Evolutionary conservation across 2,329 filamentous ascomycete species (phyloP).

Genomic region (Orbilia brochopaga): DNA sequence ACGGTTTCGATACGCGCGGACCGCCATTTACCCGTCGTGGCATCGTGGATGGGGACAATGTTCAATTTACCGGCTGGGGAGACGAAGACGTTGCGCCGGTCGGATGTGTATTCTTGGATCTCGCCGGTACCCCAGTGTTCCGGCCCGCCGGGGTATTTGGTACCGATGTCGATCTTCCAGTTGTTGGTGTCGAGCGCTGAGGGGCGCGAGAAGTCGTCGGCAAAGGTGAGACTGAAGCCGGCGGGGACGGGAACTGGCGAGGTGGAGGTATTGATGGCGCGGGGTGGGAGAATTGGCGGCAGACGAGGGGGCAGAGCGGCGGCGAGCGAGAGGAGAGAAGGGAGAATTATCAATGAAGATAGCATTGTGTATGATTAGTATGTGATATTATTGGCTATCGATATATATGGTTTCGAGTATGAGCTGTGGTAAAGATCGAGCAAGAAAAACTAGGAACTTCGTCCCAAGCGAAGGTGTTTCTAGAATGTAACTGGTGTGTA

Average conservation of each 20-base stretch:
- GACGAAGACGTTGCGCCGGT: slow-evolving; percentile 59
- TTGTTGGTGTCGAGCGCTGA: slow-evolving; percentile 57
- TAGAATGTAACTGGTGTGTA: no score
- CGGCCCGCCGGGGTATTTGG: slow-evolving; percentile 60
- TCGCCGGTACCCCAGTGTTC: slow-evolving; percentile 63
- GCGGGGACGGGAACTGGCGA: slow-evolving; percentile 5
- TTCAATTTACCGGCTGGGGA: slow-evolving; percentile 57
- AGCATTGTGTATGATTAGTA: background rate
- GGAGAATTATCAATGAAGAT: slow-evolving; percentile 8
- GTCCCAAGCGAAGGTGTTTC: no score
- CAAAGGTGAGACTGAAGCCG: slow-evolving; percentile 32
- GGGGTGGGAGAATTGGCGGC: background rate
- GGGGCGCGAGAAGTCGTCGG: slow-evolving; percentile 52
- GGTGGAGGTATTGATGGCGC: background rate
- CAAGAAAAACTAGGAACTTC: no score
- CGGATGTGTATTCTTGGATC: slow-evolving; percentile 61
- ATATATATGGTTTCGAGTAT: background rate
- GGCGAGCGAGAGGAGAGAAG: slow-evolving; percentile 11
- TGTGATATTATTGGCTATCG: slow-evolving; percentile 3
- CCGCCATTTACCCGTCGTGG: slow-evolving; percentile 29
- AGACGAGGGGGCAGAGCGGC: background rate
- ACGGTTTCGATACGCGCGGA: slow-evolving; percentile 28
- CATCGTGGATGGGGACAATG: slow-evolving; percentile 57
- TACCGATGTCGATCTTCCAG: slow-evolving; percentile 61
- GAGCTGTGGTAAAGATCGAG: no score